Conservation (phyloP, 305 asterid genomes). For the Fraxinus albicans region DNA sequence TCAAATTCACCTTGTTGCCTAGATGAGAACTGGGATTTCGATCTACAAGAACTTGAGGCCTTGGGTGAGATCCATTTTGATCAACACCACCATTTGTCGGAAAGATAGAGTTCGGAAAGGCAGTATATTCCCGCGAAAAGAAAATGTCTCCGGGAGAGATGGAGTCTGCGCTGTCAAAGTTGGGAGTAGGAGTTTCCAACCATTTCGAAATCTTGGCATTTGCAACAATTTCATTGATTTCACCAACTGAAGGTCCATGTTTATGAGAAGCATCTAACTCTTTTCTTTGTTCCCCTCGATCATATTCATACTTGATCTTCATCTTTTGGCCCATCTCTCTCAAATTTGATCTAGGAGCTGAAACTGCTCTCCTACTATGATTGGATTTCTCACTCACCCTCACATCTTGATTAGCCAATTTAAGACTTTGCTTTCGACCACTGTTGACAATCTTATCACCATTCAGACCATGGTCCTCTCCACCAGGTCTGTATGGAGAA, state of each 20-base stretch:
- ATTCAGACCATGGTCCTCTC: constrained; percentile 5
- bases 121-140: constrained; percentile 50
- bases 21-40: constrained; percentile 26
- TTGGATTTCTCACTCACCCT: constrained; percentile 24
- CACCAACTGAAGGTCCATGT: constrained; percentile 53
- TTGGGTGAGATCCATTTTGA: constrained; percentile 29
- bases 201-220: constrained; percentile 46
- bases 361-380: constrained; percentile 39
- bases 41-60: constrained; percentile 35
- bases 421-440: constrained; percentile 18
- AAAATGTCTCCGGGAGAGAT: constrained; percentile 60
- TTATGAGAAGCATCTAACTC: constrained; percentile 32
- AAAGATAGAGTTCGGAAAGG: constrained; percentile 19
- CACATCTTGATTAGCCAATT: constrained; percentile 17
- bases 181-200: constrained; percentile 18
- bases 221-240: constrained; percentile 71
- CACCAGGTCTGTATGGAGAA: constrained; percentile 37
- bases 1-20: constrained; percentile 18
- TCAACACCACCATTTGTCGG: constrained; percentile 23
- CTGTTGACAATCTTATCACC: constrained; percentile 5
- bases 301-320: constrained; percentile 22
- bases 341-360: constrained; percentile 59
- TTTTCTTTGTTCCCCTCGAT: constrained; percentile 44
- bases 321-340: constrained; percentile 29
- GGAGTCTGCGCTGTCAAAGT: constrained; percentile 54